Base-by-base conservation (phyloP, 805 yeast genomes). In the Candida insectorum region DNA sequence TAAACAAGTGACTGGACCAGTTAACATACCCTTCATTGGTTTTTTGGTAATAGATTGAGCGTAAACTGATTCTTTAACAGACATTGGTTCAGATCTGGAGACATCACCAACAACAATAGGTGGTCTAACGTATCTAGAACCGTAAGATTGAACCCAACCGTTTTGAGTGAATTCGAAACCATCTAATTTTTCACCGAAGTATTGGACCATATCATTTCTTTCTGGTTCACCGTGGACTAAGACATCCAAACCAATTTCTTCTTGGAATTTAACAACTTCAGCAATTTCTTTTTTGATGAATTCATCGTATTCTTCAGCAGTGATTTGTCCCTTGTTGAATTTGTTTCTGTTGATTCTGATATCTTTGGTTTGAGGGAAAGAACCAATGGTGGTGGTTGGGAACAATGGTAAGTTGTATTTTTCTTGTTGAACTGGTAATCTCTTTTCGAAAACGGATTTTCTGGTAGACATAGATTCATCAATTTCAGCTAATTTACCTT, bases 101-200 rank as follows among this genome's bases (percentile, higher is more conserved):
- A 93, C 87, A 70, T 93, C 98, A 77, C 98, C 98, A 57, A 91
- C 97, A 69, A 93, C 81, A 61, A 93, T 85, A 57, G 98, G 98
- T 65, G 98, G 98, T 78, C 98, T 88, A 55, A 93, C 99, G 74
- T 93, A 93, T 78, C 99, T 86, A 51, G 98, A 89, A 79, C 99
- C 99, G 71, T 91, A 93, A 52, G 98, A 93, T 79, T 93, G 99
- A 58, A 93, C 99, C 99, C 99, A 93, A 72, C 99, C 99, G 79
- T 87, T 87, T 54, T 85, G 75, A 71, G 98, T 93, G 81, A 93
- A 93, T 54, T 95, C 96, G 67, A 85, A 93, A 71, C 99, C 99
- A 63, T 85, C 84, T 66, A 93, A 77, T 77, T 87, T 88, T 77
- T 93, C 98, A 78, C 98, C 99, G 52, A 93, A 93, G 83, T 91